A percentile compares a stretch with the other conserved stretches of the same genome.
These are phyloP conservation scores for Paecilomyces sp. DNA, from an alignment of 2,329 filamentous ascomycete genomes.

Conservation along the genomic window DNA sequence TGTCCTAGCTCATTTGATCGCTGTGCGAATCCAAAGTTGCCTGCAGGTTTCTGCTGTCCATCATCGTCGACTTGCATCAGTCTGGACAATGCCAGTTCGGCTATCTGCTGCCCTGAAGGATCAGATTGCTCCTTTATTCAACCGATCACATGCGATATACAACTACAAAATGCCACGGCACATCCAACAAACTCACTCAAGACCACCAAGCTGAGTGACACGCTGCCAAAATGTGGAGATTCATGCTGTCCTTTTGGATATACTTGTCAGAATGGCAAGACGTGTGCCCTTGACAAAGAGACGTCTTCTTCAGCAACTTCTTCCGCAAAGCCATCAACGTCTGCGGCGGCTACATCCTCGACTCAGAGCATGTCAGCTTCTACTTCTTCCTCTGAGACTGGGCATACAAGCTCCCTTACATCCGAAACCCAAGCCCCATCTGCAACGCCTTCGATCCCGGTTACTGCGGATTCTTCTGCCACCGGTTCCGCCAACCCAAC, in stretches of 20 bases:
- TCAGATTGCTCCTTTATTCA: constrained; percentile 33
- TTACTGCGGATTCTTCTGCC: constrained; percentile 5
- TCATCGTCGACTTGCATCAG: constrained; percentile 33
- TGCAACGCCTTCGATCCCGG: constrained; percentile 7
- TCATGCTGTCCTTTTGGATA: constrained; percentile 43
- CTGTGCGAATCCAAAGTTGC: constrained; percentile 31
- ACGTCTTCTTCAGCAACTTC: constrained; percentile 13
- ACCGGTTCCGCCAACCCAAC: constrained; percentile 7
- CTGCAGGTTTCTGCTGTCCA: constrained; percentile 38
- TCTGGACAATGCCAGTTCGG: constrained; percentile 34
- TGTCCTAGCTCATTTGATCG: constrained; percentile 27
- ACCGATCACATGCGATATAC: constrained; percentile 37
- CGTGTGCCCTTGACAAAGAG: constrained; percentile 20
- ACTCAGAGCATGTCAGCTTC: constrained; percentile 11
- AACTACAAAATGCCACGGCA: constrained; percentile 32
- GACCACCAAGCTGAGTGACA: constrained; percentile 33
- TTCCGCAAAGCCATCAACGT: constrained; percentile 5
- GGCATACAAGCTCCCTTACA: no score
- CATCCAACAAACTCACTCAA: constrained; percentile 32
- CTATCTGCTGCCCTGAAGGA: constrained; percentile 41
- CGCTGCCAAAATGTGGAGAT: constrained; percentile 34
- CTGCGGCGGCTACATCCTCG: constrained; percentile 9
- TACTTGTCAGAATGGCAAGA: constrained; percentile 27
- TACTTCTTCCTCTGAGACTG: constrained; percentile 6
- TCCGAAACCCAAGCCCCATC: constrained; percentile 4